Evolutionary conservation across 2,329 filamentous ascomycete genomes (phyloP).

Genomic region (Nemania sp.): DNA sequence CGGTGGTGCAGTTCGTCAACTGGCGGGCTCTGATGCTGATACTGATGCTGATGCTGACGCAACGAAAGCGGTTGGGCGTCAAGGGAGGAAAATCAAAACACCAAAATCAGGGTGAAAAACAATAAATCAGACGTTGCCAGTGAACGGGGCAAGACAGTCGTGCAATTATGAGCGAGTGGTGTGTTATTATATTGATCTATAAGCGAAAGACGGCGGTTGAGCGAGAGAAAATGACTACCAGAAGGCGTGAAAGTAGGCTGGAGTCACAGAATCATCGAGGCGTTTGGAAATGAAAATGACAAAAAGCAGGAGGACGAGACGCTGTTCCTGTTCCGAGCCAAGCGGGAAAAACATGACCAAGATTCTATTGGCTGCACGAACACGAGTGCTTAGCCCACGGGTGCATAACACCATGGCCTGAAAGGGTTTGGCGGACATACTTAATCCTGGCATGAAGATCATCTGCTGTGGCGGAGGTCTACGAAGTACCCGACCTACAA

Average conservation of each 20-base stretch:
- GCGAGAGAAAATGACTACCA: conserved; percentile 17
- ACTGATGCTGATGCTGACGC: conserved; percentile 19
- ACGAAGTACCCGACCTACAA: too few species aligned
- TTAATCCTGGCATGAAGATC: conserved; percentile 20
- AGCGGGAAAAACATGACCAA: conserved; percentile 22
- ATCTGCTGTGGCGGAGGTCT: conserved; percentile 17
- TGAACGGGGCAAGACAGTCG: conserved; percentile 21
- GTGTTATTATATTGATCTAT: conserved; percentile 24
- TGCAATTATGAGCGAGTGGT: conserved; percentile 30
- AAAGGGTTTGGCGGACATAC: conserved; percentile 28
- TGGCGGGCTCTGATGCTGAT: conserved; percentile 20
- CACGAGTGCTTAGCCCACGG: conserved; percentile 26
- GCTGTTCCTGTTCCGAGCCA: conserved; percentile 13
- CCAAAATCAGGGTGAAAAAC: conserved; percentile 25
- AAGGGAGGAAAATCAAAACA: conserved; percentile 26
- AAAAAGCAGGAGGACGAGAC: conserved; percentile 21
- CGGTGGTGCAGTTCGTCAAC: conserved; percentile 5
- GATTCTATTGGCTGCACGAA: conserved; percentile 25
- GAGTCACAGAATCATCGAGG: conserved; percentile 25
- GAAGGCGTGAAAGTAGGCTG: conserved; percentile 10
- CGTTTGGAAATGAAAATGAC: conserved; percentile 18
- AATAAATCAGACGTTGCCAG: conserved; percentile 29
- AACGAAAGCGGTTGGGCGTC: conserved; percentile 22
- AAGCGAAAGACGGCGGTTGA: conserved; percentile 35
- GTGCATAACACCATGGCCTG: conserved; percentile 23